These are phyloP conservation scores for Theileria parva DNA, from an alignment of 169 alveolate species.

Conservation along the genomic window DNA sequence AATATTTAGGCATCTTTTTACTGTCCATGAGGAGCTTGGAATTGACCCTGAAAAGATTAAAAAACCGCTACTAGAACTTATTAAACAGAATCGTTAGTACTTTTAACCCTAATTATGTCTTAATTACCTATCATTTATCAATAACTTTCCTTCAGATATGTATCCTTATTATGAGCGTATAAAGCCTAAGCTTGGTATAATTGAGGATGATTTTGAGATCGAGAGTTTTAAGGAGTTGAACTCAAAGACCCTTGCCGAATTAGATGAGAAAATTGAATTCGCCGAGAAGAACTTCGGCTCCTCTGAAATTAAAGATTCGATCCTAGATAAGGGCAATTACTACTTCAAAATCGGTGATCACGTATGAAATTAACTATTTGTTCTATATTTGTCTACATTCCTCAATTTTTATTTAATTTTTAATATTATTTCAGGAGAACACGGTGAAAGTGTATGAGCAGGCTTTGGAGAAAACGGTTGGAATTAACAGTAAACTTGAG, in stretches of 20 bases:
- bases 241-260: constrained; percentile 71
- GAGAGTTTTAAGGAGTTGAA: constrained; percentile 62
- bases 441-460: constrained; percentile 78
- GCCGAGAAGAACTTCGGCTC: constrained; percentile 89
- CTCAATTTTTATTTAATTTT: neutral
- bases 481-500: constrained; percentile 78
- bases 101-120: neutral
- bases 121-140: neutral
- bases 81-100: constrained; percentile 39
- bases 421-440: constrained; percentile 54
- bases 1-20: constrained; percentile 44
- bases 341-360: constrained; percentile 81
- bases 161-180: constrained; percentile 67
- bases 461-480: constrained; percentile 79
- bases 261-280: constrained; percentile 82
- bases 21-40: constrained; percentile 36
- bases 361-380: neutral
- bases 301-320: constrained; percentile 88
- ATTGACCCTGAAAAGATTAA: constrained; percentile 32
- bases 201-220: constrained; percentile 56
- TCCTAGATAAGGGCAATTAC: constrained; percentile 85
- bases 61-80: constrained; percentile 38
- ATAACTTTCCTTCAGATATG: constrained; percentile 49
- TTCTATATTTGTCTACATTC: constrained; percentile 34
- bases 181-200: constrained; percentile 64